Evolutionary conservation across 441 rosid genomes (phyloP), one percentile per base, ranked within the genome.

Genomic region (Populus tomentosa): DNA sequence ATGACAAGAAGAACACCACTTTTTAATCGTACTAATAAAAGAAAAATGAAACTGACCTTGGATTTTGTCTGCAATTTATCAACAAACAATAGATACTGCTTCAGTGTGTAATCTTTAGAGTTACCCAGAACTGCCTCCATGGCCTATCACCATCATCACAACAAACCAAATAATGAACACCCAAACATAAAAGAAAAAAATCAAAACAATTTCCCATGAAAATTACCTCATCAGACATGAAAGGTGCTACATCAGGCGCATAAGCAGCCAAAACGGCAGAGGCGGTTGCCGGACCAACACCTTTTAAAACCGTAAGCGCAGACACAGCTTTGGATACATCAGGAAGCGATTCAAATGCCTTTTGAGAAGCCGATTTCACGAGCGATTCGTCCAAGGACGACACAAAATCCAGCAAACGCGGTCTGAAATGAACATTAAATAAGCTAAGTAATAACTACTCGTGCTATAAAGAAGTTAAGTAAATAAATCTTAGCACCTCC

Each of bases 231-330:
- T 95, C 95, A 36, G 97, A 93, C 98, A 93, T 93, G 78, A 91
- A 93, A 0, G 98, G 95, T 7, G 92, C 94, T 71, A 88, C 77
- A 65, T 88, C 89, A 11, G 96, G 98, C 2, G 98, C 93, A 62
- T 86, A 95, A 77, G 98, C 96, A 75, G 98, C 95, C 26, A 91
- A 79, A 83, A 95, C 82, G 33, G 98, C 98, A 5, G 98, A 95
- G 10, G 98, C 98, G 0, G 97, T 92, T 7, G 99, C 99, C 8
- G 98, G 92, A 71, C 98, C 97, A 3, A 93, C 91, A 16, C 99
- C 99, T 85, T 92, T 95, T 84, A 95, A 80, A 13, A 93, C 90
- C 4, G 92, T 90, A 23, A 95, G 95, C 83, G 85, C 89, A 9
- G 88, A 82, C 26, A 93, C 83, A 10, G 98, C 94, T 77, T 87